Evolutionary conservation across 306 rosid genomes (phyloP), one percentile per base, ranked within the genome.

Genomic region (Abrus precatorius): DNA sequence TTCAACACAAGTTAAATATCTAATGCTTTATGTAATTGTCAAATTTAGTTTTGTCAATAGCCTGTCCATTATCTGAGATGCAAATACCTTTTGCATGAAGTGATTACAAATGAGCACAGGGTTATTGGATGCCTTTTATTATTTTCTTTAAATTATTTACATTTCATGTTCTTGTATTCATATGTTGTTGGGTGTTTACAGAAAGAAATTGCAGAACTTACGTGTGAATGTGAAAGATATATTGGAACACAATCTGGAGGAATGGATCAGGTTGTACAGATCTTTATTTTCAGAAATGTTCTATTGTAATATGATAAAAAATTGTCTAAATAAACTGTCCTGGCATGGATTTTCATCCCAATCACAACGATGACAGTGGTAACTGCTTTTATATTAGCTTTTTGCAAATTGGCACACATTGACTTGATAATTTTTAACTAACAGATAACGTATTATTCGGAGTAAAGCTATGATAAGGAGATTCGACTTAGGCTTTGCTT

Each of bases 161-260:
- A 43, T 59, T 81, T 52, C 45, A 41, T 10, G 67, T 10, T 65
- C 30, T 75, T 20, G 85, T 72, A 34, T 79, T 38, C 27, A 29
- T 80, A 9, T 34, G 11, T 48, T 74, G 69, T 60, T 77, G 57
- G 11, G 30, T 74, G 69, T 60, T 77, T 53, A 82, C 91, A 92
- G 97, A 90, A 87, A 90, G 91, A 87, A 47, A 56, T 92, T 66
- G 97, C 95, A 48, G 87, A 89, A 80, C 86, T 90, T 59, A 89
- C 93, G 2, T 92, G 97, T 12, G 91, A 87, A 6, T 90, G 97
- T 82, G 97, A 90, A 76, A 80, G 89, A 43, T 91, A 89, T 67
- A 89, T 92, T 48, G 95, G 97, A 41, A 92, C 93, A 33, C 94
- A 87, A 72, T 89, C 95, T 44, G 92, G 97, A 43, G 95, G 95